These are phyloP conservation scores for Stevia rebaudiana DNA, from an alignment of 140 eudicot genomes.

Conservation along the genomic window DNA sequence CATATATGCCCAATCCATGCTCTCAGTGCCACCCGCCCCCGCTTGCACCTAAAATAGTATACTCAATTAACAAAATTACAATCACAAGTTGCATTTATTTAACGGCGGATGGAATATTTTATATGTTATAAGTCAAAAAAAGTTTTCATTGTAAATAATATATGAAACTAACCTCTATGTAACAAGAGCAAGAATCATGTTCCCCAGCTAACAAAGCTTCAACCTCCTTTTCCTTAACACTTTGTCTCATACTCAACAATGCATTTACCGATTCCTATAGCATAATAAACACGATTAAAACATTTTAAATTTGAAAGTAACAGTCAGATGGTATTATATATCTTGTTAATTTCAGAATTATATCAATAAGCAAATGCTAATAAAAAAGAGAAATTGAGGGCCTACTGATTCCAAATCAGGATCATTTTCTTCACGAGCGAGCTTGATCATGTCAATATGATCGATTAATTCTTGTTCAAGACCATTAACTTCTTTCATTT, in stretches of 20 bases:
- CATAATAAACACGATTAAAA: conserved; percentile 14
- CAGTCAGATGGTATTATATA: no score
- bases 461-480: conserved; percentile 77
- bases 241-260: conserved; percentile 62
- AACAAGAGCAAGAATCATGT: conserved; percentile 92
- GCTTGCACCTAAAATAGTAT: conserved; percentile 72
- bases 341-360: background rate
- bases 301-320: no score
- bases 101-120: background rate
- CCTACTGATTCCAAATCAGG: conserved; percentile 80
- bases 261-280: conserved; percentile 72
- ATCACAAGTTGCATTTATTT: background rate
- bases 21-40: conserved; percentile 99
- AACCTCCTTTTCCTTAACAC: conserved; percentile 73
- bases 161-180: conserved; percentile 48
- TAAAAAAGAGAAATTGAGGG: conserved; percentile 30
- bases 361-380: no score
- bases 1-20: conserved; percentile 99
- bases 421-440: conserved; percentile 88
- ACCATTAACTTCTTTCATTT: conserved; percentile 70
- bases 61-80: background rate
- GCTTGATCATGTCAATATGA: conserved; percentile 92
- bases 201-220: conserved; percentile 90
- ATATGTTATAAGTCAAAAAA: background rate
- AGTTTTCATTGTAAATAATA: no score